These are phyloP conservation scores for Leptodermis oblonga DNA, from an alignment of 257 asterid species.

Conservation along the genomic window DNA sequence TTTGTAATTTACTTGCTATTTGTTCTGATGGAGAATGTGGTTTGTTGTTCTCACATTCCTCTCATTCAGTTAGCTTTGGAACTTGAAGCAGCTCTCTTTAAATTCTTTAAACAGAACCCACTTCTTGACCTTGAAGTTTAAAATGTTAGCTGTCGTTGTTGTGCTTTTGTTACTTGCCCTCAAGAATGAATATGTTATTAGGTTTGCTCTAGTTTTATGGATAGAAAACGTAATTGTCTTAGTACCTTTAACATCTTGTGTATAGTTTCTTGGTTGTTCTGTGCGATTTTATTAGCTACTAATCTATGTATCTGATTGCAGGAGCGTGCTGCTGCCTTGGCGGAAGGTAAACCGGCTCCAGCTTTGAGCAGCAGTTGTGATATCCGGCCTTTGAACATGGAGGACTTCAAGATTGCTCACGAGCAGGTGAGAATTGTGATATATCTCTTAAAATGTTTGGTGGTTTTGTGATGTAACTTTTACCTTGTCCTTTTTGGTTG, in stretches of 20 bases:
- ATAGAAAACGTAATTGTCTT: too few species aligned
- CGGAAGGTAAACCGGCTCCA: conserved; percentile 67
- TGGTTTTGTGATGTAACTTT: not conserved
- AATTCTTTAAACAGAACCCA: not conserved
- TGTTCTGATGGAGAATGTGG: not conserved
- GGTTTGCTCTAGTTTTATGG: not conserved
- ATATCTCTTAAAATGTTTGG: not conserved
- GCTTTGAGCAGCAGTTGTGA: conserved; percentile 73
- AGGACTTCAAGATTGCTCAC: conserved; percentile 81
- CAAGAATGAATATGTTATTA: not conserved
- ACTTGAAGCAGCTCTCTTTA: not conserved
- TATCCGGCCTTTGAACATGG: conserved; percentile 66
- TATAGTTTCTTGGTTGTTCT: too few species aligned
- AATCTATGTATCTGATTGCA: conserved; percentile 32
- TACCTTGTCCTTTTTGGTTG: not conserved
- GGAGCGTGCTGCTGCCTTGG: conserved; percentile 72
- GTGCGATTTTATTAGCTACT: conserved; percentile 7
- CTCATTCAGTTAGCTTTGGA: not conserved
- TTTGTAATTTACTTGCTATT: not conserved
- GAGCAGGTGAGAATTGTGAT: conserved; percentile 48
- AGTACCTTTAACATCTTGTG: too few species aligned
- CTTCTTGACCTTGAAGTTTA: not conserved
- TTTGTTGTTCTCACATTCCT: not conserved
- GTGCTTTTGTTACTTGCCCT: not conserved
- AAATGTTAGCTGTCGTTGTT: not conserved